phyloP scores from a whole-genome alignment of 2,329 filamentous ascomycete genomes.

The Diaporthe citrichinensis region DNA sequence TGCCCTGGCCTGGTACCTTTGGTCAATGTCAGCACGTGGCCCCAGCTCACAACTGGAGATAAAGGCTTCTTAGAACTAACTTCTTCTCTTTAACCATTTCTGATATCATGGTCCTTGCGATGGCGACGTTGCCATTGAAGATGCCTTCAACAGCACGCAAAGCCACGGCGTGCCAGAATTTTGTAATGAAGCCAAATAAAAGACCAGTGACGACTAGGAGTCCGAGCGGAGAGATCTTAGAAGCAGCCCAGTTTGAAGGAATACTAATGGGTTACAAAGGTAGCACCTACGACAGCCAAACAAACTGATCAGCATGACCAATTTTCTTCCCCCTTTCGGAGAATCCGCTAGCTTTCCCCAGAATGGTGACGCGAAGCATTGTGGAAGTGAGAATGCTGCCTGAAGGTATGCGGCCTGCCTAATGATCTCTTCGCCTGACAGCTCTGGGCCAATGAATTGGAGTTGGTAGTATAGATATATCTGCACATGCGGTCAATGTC shows the following conservation, averaged over 20 bases:
- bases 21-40: not conserved
- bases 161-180: not conserved
- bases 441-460: not conserved
- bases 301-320: not conserved
- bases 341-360: not conserved
- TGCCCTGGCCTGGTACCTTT: not conserved
- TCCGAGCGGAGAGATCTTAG: not conserved
- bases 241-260: not conserved
- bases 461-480: not conserved
- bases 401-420: not conserved
- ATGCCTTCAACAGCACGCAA: not conserved
- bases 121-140: not conserved
- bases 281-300: not conserved
- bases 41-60: not conserved
- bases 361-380: not conserved
- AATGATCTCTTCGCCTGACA: not conserved
- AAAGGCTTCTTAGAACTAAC: not conserved
- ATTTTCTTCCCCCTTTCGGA: not conserved
- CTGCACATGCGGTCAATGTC: not conserved
- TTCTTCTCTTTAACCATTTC: slow-evolving; percentile 4
- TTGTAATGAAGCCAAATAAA: not conserved
- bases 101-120: not conserved
- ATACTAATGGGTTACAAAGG: not conserved
- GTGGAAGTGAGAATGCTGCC: not conserved
- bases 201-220: not conserved